Evolutionary conservation across 179 eudicot species (phyloP).

Genomic region (Spinacia oleracea): DNA sequence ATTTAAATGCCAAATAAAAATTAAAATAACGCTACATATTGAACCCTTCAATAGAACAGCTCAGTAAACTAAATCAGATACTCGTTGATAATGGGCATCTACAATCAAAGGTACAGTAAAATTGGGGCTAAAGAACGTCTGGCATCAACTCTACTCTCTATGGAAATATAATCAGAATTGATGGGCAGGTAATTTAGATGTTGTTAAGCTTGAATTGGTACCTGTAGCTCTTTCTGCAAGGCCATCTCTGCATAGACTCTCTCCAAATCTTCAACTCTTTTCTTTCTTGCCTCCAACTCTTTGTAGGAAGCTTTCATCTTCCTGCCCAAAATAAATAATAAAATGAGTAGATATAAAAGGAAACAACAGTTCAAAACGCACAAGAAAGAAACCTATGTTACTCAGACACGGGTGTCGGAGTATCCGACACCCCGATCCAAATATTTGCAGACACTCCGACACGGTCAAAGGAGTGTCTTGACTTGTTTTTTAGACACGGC

Average conservation of each 20-base stretch:
- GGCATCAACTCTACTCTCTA: neutral
- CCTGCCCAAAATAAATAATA: slow-evolving; percentile 32
- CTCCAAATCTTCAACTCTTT: slow-evolving; percentile 63
- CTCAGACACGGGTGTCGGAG: too few species aligned
- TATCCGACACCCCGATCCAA: too few species aligned
- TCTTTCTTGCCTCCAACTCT: slow-evolving; percentile 68
- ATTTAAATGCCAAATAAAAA: neutral
- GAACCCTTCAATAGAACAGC: neutral
- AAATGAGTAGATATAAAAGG: neutral
- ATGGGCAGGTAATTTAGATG: neutral
- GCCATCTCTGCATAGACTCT: slow-evolving; percentile 69
- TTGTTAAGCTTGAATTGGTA: slow-evolving; percentile 17
- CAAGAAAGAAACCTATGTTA: too few species aligned
- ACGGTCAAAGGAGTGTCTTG: too few species aligned
- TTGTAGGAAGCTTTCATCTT: slow-evolving; percentile 61
- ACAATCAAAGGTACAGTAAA: neutral
- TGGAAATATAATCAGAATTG: neutral
- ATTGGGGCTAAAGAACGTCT: neutral
- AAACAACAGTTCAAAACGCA: neutral
- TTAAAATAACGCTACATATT: too few species aligned
- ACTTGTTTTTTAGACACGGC: too few species aligned
- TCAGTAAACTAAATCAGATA: neutral
- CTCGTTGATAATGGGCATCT: neutral
- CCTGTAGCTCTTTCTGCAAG: slow-evolving; percentile 85
- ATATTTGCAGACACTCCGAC: too few species aligned